These are phyloP conservation scores for Licmophora abbreviata DNA, from an alignment of 108 stramenopile genomes.

Conservation along the genomic window DNA sequence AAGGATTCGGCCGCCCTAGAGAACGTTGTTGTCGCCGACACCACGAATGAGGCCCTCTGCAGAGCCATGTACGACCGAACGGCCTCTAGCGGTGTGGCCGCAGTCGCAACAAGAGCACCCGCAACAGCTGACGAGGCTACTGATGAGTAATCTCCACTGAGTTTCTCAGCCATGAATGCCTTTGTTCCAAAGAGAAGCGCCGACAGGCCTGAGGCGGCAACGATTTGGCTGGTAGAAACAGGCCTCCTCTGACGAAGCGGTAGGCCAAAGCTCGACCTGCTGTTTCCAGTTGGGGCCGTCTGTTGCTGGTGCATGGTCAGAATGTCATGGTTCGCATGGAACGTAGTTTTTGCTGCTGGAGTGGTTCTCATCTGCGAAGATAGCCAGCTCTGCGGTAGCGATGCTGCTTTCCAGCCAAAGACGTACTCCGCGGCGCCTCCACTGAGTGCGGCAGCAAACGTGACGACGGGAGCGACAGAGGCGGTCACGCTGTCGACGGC, in stretches of 20 bases:
- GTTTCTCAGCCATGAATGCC: slow-evolving; percentile 10
- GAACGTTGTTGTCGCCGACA: slow-evolving; percentile 1
- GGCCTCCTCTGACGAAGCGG: too few species aligned
- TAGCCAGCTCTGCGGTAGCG: background rate
- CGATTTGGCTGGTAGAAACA: background rate
- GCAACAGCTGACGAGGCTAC: slow-evolving; percentile 7
- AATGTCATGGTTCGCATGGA: background rate
- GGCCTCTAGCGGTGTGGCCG: background rate
- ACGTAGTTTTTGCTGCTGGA: background rate
- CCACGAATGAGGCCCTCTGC: background rate
- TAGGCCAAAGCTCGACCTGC: background rate
- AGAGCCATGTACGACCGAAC: slow-evolving; percentile 2
- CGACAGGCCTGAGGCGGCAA: background rate
- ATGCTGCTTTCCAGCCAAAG: background rate
- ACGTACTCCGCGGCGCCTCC: slow-evolving; percentile 6
- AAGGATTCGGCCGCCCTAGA: background rate
- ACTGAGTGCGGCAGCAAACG: slow-evolving; percentile 8
- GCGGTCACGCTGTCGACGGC: background rate
- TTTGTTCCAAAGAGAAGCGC: slow-evolving; percentile 20
- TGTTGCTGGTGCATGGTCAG: background rate
- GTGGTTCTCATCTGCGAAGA: background rate
- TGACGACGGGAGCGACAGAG: background rate
- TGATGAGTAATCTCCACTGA: background rate
- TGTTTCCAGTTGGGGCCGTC: background rate
- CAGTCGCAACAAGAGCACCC: slow-evolving; percentile 11